Evolutionary conservation across 78 protist species (phyloP).

Genomic region (Guillardia theta): DNA sequence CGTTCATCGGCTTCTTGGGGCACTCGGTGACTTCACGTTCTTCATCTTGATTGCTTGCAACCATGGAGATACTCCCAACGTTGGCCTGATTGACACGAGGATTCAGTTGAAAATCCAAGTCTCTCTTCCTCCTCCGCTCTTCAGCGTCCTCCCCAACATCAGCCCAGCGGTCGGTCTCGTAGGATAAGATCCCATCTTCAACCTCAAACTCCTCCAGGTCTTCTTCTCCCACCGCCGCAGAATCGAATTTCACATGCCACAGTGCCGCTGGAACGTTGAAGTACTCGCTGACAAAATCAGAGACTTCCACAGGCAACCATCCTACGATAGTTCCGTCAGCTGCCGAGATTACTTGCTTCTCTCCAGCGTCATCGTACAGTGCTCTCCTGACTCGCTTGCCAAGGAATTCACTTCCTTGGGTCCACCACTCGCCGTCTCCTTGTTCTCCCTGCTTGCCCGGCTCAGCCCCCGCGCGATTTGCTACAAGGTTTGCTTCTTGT

Average conservation of each 20-base stretch:
- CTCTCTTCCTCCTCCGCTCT: background rate
- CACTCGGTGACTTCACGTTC: background rate
- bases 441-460: no score
- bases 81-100: no score
- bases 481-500: no score
- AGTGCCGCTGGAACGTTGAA: background rate
- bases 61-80: no score
- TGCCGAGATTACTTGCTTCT: background rate
- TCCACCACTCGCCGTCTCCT: background rate
- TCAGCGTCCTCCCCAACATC: background rate
- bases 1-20: background rate
- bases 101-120: background rate
- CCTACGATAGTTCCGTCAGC: background rate
- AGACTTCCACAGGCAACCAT: background rate
- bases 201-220: slow-evolving; percentile 23
- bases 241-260: background rate
- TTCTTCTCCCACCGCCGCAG: background rate
- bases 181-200: background rate
- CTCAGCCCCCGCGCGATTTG: no score
- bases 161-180: background rate
- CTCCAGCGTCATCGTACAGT: background rate
- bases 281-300: background rate
- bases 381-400: background rate
- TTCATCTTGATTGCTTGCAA: no score
- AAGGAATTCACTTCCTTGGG: background rate